Evolutionary conservation across 345 rosid genomes (phyloP), one percentile per base, ranked within the genome.

Genomic region (Sisymbrium altissimum): DNA sequence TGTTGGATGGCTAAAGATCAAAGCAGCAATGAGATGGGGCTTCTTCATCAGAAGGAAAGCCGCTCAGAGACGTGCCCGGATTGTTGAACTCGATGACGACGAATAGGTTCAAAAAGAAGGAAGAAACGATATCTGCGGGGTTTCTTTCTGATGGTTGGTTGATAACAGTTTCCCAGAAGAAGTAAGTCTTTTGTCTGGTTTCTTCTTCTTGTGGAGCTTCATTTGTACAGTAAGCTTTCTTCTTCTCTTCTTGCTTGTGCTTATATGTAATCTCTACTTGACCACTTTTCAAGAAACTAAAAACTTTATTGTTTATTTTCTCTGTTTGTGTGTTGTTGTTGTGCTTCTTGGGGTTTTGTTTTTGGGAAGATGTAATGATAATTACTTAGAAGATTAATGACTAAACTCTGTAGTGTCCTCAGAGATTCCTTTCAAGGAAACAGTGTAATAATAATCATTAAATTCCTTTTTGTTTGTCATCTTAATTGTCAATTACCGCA

Each of bases 11-110:
- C 81, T 95, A 50, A 95, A 95, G 89, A 86, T 95, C 82, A 95
- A 95, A 84, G 98, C 99, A 5, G 99, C 98, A 14, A 87, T 95
- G 76, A 84, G 98, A 70, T 95, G 99, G 99, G 99, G 99, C 1
- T 86, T 92, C 79, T 95, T 95, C 72, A 79, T 90, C 32, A 82
- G 93, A 78, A 88, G 89, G 81, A 90, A 87, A 78, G 98, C 97
- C 0, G 97, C 99, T 2, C 98, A 95, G 86, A 85, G 90, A 78
- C 85, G 97, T 18, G 98, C 99, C 0, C 94, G 85, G 70, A 87
- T 95, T 41, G 91, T 90, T 14, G 89, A 95, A 80, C 77, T 92
- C 68, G 98, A 95, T 15, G 85, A 80, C 0, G 78, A 73, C 2
- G 65, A 72, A 23, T 44, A 62, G 60, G 64, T 29, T 44, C 10